Base-by-base conservation (phyloP, 805 yeast genomes). In the Scheffersomyces spartinae region DNA sequence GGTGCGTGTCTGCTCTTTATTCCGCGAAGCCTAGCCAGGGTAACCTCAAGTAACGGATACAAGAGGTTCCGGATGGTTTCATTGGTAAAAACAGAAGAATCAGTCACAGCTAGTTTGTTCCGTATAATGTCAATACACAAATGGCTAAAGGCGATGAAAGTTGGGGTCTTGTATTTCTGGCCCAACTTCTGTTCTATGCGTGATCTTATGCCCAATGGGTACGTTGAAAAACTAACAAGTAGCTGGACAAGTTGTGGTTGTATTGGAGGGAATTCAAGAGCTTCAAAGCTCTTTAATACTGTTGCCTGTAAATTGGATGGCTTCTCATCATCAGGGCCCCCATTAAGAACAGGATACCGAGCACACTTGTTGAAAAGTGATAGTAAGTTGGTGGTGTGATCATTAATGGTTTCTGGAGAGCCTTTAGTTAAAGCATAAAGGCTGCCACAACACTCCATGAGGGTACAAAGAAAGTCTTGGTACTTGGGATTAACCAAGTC, bases 261-360 rank as follows among this genome's bases (percentile, higher is more conserved):
- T 7, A 24, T 11, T 4, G 28, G 32, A 9, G 27, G n/a, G n/a
- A 15, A 18, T 8, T 13, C 42, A 11, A 56, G 36, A 10, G 47
- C 29, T 3, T 48, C 42, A 13, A 86, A 42, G 20, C 68, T 68
- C 1, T 54, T 55, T 15, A 82, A 41, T 1, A 82, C 72, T 0
- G 72, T 52, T 2, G 40, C 33, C 42, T 86, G 97, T 21, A 88
- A 51, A 7, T 63, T 59, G 0, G 95, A 70, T 13, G 65, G 68
- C 11, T 49, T 40, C 20, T 59, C 53, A 43, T 84, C 95, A 4
- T 53, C 45, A 17, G 58, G 58, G 34, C 59, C 61, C 16, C 60
- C 70, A 6, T 84, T 79, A 18, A 83, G 55, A 8, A 79, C 62
- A 1, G 93, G 94, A 45, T 79, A 84, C 20, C 81, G 55, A 1